Evolutionary conservation across 2,329 filamentous ascomycete genomes (phyloP), one percentile per base, ranked within the genome.

Genomic region (Teratosphaeria pseudoeucalypti): DNA sequence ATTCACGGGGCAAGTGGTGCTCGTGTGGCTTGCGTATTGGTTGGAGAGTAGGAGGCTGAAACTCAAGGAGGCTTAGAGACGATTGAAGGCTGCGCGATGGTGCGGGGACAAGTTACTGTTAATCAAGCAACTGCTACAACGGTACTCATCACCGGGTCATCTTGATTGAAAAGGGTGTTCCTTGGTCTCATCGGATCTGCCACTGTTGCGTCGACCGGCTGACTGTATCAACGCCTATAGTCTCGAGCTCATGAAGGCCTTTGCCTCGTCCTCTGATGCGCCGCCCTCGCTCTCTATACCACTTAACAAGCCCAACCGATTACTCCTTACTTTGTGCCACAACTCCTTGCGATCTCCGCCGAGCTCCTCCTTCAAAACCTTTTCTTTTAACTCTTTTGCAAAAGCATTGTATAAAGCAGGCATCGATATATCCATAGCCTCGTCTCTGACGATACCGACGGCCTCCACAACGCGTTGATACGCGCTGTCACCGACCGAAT

Each of bases 271-370:
- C 57, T 84, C 81, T 0, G 81, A 83, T 4, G 92, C 83, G 34
- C 83, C 78, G 0, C 88, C 91, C 19, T 79, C 76, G 52, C 88
- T 84, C 67, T 84, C 77, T 55, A 75, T 79, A 57, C 79, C 77
- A 63, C 88, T 85, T 66, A 97, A 85, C 70, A 96, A 76, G 0
- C 91, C 89, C 59, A 96, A 75, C 65, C 79, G 83, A 52, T 80
- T 82, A 60, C 78, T 82, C 65, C 86, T 81, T 27, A 96, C 76
- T 65, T 82, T 78, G 77, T 84, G 88, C 91, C 91, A 96, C 76
- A 96, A 85, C 68, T 95, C 90, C 63, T 82, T 82, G 58, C 90
- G 79, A 67, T 95, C 87, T 0, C 90, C 91, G 43, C 86, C 85
- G 2, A 96, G 74, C 65, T 87, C 81, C 0, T 85, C 88, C 0